Conservation (phyloP, 805 yeast genomes). For the Ogataea methanolica region DNA sequence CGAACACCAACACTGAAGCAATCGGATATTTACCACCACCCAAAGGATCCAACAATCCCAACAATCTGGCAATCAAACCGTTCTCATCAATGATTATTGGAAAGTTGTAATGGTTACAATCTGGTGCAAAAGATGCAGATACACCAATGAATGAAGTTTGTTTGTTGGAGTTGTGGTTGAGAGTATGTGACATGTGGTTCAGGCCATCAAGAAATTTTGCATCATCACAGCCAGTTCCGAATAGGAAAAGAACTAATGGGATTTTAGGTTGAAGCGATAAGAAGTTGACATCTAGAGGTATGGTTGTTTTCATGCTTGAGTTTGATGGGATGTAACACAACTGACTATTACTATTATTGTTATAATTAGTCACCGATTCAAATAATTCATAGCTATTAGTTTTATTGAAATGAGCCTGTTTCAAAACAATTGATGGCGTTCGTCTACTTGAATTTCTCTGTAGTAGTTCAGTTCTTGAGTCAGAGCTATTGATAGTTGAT, state of each 20-base stretch:
- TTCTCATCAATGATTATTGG: conserved; percentile 26
- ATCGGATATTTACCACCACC: conserved; percentile 34
- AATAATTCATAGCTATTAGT: conserved; percentile 10
- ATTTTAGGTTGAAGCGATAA: neutral
- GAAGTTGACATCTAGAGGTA: neutral
- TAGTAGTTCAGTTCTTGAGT: neutral
- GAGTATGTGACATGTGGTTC: neutral
- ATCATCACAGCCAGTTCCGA: conserved; percentile 14
- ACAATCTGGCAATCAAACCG: conserved; percentile 22
- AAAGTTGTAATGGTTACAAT: conserved; percentile 11
- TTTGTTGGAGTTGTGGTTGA: neutral
- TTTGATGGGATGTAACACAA: no score
- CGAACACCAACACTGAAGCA: conserved; percentile 25
- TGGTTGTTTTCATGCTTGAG: no score
- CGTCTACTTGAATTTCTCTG: conserved; percentile 1
- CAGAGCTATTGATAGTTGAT: neutral
- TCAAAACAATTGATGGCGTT: conserved; percentile 12
- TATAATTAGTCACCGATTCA: neutral
- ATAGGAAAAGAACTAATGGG: conserved; percentile 12
- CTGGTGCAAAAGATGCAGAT: conserved; percentile 15
- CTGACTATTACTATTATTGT: no score
- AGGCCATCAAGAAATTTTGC: conserved; percentile 7
- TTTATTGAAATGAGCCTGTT: conserved; percentile 18
- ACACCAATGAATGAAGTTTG: conserved; percentile 15
- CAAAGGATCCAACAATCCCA: conserved; percentile 28